A percentile compares a stretch with the other conserved stretches of the same genome.
Conservation (phyloP, 148 eudicot species). For the Diospyros lotus region DNA sequence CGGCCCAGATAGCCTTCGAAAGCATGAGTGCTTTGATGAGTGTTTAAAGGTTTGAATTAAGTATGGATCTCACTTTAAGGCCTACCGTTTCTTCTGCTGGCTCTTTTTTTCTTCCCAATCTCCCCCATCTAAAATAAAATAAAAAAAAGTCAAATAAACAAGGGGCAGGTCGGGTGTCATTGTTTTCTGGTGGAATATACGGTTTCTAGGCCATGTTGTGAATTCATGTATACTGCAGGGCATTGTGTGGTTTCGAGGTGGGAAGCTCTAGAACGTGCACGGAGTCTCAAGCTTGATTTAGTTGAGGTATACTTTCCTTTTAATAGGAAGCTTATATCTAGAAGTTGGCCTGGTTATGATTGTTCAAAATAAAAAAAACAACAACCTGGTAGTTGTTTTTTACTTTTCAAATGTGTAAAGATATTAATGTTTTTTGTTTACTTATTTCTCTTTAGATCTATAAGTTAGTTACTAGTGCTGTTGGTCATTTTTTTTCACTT, state of each 20-base stretch:
- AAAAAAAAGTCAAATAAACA: too few relatives aligned
- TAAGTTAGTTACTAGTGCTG: not conserved
- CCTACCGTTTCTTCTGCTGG: not conserved
- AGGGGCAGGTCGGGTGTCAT: too few relatives aligned
- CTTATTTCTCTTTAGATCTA: not conserved
- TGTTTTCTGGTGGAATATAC: not conserved
- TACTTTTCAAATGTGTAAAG: too few relatives aligned
- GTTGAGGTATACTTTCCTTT: constrained; percentile 57
- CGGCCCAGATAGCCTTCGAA: not conserved
- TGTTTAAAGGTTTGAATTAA: not conserved
- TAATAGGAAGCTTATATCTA: not conserved
- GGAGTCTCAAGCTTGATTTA: constrained; percentile 45
- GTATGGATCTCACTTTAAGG: not conserved
- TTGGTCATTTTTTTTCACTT: not conserved
- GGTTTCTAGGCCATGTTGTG: not conserved
- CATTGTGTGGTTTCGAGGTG: constrained; percentile 45
- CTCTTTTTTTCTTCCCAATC: not conserved
- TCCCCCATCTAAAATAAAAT: too few relatives aligned
- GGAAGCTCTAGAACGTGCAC: constrained; percentile 62
- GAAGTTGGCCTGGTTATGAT: not conserved
- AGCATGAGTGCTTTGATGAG: not conserved
- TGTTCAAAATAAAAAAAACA: not conserved
- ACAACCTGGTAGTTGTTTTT: not conserved
- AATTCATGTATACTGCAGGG: constrained; percentile 33
- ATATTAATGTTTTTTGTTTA: not conserved